phyloP scores from a whole-genome alignment of 2,329 filamentous ascomycete genomes.

The Kalmusia sp. region DNA sequence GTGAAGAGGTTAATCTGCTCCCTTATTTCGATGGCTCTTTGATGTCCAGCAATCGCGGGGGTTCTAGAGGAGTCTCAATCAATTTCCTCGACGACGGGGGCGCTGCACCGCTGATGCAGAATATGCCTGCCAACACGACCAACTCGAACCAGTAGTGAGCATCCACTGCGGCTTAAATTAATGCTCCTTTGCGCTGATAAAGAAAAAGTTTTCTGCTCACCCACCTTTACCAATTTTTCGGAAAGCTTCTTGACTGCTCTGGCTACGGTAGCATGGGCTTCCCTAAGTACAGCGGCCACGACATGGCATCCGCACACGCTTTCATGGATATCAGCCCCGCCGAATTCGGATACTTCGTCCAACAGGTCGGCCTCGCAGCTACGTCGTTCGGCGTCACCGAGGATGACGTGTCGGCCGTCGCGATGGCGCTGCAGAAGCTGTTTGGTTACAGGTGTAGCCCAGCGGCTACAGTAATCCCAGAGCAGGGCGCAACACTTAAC shows the following conservation, averaged over 20 bases:
- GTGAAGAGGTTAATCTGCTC: constrained; percentile 61
- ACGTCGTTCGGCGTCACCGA: constrained; percentile 65
- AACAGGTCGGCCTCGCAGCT: constrained; percentile 64
- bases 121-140: constrained; percentile 60
- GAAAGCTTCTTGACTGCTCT: constrained; percentile 57
- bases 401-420: constrained; percentile 60
- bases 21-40: constrained; percentile 66
- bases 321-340: constrained; percentile 64
- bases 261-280: constrained; percentile 46
- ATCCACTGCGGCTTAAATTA: not conserved
- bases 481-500: constrained; percentile 58
- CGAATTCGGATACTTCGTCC: constrained; percentile 66
- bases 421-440: constrained; percentile 54
- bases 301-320: constrained; percentile 63
- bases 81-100: constrained; percentile 70
- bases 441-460: constrained; percentile 63
- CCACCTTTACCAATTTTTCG: constrained; percentile 69
- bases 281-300: constrained; percentile 57
- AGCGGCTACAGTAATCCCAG: constrained; percentile 53
- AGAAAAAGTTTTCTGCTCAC: constrained; percentile 62
- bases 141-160: constrained; percentile 64
- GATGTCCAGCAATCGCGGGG: constrained; percentile 61
- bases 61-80: constrained; percentile 54
- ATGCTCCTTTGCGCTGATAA: constrained; percentile 1
- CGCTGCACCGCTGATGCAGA: constrained; percentile 61